Percentiles rank a stretch among this genome's conserved stretches.
These are phyloP conservation scores for Trichoderma orchidacearum DNA, from an alignment of 495 filamentous ascomycete genomes.

Conservation along the genomic window DNA sequence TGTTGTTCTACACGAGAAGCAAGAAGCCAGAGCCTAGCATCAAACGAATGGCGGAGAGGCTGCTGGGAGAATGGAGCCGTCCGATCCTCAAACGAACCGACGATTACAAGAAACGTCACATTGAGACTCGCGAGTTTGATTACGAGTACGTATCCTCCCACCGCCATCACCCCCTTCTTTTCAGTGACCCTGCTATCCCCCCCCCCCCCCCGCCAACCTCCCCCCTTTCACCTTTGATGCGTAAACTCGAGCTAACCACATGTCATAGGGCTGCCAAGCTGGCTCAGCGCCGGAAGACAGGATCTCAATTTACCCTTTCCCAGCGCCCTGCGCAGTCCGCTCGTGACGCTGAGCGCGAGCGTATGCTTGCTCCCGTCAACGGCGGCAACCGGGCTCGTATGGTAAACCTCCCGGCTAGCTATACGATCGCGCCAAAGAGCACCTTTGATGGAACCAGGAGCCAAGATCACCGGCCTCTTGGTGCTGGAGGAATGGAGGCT, in stretches of 20 bases:
- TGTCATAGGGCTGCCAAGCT: constrained; percentile 35
- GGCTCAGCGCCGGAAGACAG: constrained; percentile 27
- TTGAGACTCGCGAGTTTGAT: constrained; percentile 41
- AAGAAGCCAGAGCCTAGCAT: constrained; percentile 73
- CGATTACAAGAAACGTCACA: constrained; percentile 72
- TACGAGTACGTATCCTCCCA: constrained; percentile 26
- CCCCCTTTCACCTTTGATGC: neutral
- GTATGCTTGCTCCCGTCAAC: constrained; percentile 51
- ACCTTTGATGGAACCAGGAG: constrained; percentile 30
- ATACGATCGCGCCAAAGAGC: constrained; percentile 63
- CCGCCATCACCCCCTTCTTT: constrained; percentile 11
- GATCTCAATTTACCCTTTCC: constrained; percentile 28
- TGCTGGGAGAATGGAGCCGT: constrained; percentile 89
- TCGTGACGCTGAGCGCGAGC: constrained; percentile 52
- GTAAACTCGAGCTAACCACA: neutral
- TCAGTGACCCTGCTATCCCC: constrained; percentile 7
- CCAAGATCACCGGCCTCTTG: constrained; percentile 43
- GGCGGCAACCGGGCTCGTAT: constrained; percentile 60
- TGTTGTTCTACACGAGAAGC: constrained; percentile 92
- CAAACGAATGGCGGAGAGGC: constrained; percentile 82
- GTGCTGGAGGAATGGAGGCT: constrained; percentile 61
- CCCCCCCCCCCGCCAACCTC: neutral
- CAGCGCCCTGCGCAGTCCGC: constrained; percentile 29
- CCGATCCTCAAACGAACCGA: constrained; percentile 90
- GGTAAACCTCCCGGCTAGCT: constrained; percentile 57